Base-by-base conservation (phyloP, 2,329 filamentous ascomycete species). In the Clarireedia homoeocarpa region DNA sequence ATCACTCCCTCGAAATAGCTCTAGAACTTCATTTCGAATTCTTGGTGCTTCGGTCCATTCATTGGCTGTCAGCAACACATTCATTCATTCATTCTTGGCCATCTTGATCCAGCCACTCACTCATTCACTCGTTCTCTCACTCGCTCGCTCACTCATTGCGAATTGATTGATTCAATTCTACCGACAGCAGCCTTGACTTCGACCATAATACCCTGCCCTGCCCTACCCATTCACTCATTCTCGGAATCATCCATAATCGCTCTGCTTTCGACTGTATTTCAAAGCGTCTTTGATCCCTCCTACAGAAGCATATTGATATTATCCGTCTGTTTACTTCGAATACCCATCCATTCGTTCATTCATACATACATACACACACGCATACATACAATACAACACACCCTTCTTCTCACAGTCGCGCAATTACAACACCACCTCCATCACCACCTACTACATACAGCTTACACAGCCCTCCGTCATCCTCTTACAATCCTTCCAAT, bases 391-490 rank as follows among this genome's bases (percentile, higher is more conserved):
- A 38, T 38, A 38, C 36, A 38, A 9, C 9, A n/a, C 39, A 42
- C 39, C 15, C 20, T 42, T 42, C 20, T 10, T 42, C 39, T 42
- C 39, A 42, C 39, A 42, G 20, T 20, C 39, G 20, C 20, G 15
- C 39, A 42, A 42, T 17, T n/a, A n/a, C n/a, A 42, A 42, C 39
- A 17, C n/a, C 6, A 42, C 39, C 39, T 9, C 15, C 15, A 42
- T 20, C 15, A 42, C 5, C 15, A n/a, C 20, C n/a, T 20, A 42
- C 39, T n/a, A 42, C 39, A n/a, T 42, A 42, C 15, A 42, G n/a
- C 39, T 36, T 50, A 38, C 52, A 55, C 52, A 55, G 52, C 52
- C 46, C 42, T 14, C 39, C 38, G 24, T 3, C 52, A 55, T 55
- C 46, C 52, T 50, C 34, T 50, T 24, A 36, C 36, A 39, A 50